Percentiles rank a stretch among this genome's conserved stretches.
Evolutionary conservation across 2,329 filamentous ascomycete species (phyloP).

Genomic region (Aureobasidium musti): DNA sequence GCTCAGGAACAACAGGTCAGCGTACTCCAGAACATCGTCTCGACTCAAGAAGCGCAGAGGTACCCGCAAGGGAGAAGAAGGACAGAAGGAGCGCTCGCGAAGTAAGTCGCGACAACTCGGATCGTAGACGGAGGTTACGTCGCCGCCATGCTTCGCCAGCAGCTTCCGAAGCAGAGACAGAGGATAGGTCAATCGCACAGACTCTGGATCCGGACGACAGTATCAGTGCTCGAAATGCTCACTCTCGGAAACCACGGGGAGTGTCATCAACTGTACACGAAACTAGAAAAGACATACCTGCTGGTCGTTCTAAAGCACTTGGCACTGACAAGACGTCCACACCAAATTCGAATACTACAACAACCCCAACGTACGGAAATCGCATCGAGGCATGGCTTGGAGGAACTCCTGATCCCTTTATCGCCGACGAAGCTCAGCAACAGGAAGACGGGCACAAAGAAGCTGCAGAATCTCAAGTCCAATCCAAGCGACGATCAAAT

Average conservation of each 20-base stretch:
- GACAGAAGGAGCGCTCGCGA: slow-evolving; percentile 13
- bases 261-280: not conserved
- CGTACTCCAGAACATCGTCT: not conserved
- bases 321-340: not conserved
- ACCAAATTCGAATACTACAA: not conserved
- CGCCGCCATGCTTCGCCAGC: slow-evolving; percentile 22
- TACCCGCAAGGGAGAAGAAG: not conserved
- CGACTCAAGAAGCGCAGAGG: not conserved
- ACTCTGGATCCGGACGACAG: slow-evolving; percentile 32
- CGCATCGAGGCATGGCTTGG: slow-evolving; percentile 65
- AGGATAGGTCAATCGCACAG: slow-evolving; percentile 28
- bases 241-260: slow-evolving; percentile 40
- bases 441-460: not conserved
- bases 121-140: slow-evolving; percentile 16
- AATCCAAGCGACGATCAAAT: not conserved
- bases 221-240: slow-evolving; percentile 30
- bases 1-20: not conserved
- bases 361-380: slow-evolving; percentile 49
- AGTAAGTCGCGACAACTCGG: slow-evolving; percentile 16
- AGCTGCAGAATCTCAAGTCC: not conserved
- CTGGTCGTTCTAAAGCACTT: not conserved
- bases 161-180: slow-evolving; percentile 26
- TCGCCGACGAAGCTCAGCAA: slow-evolving; percentile 41
- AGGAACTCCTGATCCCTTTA: slow-evolving; percentile 57
- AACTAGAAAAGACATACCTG: not conserved